Evolutionary conservation across 208 protist genomes (phyloP).

Genomic region (Acanthamoeba castellanii): DNA sequence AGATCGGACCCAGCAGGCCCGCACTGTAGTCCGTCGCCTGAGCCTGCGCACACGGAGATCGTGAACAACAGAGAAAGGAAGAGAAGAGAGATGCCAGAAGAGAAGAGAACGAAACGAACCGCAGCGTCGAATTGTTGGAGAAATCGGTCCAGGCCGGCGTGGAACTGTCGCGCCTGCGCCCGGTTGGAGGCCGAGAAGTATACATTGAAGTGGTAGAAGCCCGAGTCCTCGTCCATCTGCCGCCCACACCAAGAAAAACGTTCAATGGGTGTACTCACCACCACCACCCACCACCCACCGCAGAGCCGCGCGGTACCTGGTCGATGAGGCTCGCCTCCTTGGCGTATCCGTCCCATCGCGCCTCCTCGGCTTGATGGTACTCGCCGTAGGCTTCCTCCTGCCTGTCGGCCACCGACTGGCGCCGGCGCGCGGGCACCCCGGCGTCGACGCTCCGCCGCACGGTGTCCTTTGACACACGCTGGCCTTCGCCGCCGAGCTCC

Average conservation of each 20-base stretch:
- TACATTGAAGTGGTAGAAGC: constrained; percentile 34
- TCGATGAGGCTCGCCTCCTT: neutral
- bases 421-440: neutral
- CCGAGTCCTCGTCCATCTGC: neutral
- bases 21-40: constrained; percentile 13
- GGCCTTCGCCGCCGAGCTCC: too few relatives aligned
- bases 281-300: neutral
- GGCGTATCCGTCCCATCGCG: neutral
- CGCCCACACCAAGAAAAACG: neutral
- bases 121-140: constrained; percentile 26
- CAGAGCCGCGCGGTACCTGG: neutral
- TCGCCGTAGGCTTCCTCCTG: neutral
- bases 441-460: neutral
- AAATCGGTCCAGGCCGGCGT: constrained; percentile 10
- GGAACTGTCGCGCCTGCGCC: constrained; percentile 15
- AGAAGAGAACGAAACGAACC: neutral
- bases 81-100: too few relatives aligned
- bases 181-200: constrained; percentile 47
- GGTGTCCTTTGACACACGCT: too few relatives aligned
- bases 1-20: constrained; percentile 10
- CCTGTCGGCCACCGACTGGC: neutral
- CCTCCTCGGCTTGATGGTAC: neutral
- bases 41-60: neutral
- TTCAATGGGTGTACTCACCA: neutral
- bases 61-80: neutral